A percentile compares a stretch with the other conserved stretches of the same genome.
Conservation (phyloP, 257 asterid genomes). For the Lycium ferocissimum region DNA sequence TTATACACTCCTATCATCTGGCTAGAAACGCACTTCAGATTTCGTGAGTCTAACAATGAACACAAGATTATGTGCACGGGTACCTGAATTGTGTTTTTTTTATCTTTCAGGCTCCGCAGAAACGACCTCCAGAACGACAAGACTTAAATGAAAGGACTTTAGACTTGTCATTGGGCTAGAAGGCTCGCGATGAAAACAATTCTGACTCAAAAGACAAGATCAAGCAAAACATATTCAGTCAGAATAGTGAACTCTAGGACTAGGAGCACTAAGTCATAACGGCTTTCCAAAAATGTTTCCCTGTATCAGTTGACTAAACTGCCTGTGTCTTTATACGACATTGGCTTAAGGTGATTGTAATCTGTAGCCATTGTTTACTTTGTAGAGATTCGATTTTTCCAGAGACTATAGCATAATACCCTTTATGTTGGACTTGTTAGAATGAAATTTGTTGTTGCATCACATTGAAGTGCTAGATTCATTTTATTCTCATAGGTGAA, state of each 20-base stretch:
- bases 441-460: neutral
- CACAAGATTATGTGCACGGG: neutral
- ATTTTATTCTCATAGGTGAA: too few species aligned
- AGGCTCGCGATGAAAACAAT: conserved; percentile 52
- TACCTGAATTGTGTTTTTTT: conserved; percentile 28
- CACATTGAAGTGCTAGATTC: neutral
- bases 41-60: neutral
- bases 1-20: neutral
- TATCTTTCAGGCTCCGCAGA: conserved; percentile 49
- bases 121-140: conserved; percentile 53
- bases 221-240: conserved; percentile 41
- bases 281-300: neutral
- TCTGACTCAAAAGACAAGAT: conserved; percentile 46
- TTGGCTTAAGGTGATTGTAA: conserved; percentile 11
- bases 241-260: conserved; percentile 24
- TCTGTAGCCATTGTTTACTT: neutral
- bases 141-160: conserved; percentile 82
- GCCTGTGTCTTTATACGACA: neutral
- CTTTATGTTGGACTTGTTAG: too few species aligned
- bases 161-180: conserved; percentile 83
- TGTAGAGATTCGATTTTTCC: conserved; percentile 11
- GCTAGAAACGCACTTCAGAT: neutral
- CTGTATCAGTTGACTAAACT: conserved; percentile 6
- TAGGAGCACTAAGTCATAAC: neutral
- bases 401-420: too few species aligned